phyloP scores from a whole-genome alignment of 495 filamentous ascomycete genomes.

The Rhizodiscina lignyota region DNA sequence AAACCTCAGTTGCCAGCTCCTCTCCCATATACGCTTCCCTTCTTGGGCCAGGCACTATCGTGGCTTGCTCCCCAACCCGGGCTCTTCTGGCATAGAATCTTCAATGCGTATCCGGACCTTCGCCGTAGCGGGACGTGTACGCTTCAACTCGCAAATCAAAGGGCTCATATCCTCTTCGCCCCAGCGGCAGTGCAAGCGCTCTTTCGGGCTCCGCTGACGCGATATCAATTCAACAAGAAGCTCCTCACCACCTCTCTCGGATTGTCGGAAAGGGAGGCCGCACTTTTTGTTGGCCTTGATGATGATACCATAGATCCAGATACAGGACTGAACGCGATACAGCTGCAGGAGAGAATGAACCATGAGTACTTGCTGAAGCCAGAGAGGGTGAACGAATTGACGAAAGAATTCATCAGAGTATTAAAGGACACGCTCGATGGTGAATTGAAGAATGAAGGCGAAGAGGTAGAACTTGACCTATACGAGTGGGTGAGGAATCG shows the following conservation, averaged over 20 bases:
- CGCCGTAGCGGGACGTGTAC: slow-evolving; percentile 9
- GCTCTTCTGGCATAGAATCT: slow-evolving; percentile 9
- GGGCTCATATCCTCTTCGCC: slow-evolving; percentile 11
- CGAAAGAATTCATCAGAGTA: slow-evolving; percentile 3
- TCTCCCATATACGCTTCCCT: slow-evolving; percentile 14
- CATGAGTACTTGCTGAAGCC: slow-evolving; percentile 7
- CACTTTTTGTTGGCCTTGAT: slow-evolving; percentile 1
- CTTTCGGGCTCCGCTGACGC: slow-evolving; percentile 6
- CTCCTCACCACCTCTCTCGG: slow-evolving; percentile 4
- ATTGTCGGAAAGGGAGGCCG: not conserved
- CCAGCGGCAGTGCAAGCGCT: slow-evolving; percentile 8
- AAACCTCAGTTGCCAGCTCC: slow-evolving; percentile 5
- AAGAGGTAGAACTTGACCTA: slow-evolving; percentile 9
- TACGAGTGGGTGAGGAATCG: slow-evolving; percentile 10
- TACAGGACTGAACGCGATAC: not conserved
- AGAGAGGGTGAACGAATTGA: slow-evolving; percentile 12
- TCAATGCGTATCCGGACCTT: slow-evolving; percentile 5
- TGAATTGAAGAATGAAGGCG: not conserved
- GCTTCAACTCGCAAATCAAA: slow-evolving; percentile 8
- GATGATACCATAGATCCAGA: slow-evolving; percentile 2
- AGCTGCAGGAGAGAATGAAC: slow-evolving; percentile 9
- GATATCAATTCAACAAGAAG: slow-evolving; percentile 10
- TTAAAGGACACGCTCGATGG: slow-evolving; percentile 1
- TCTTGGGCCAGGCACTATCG: slow-evolving; percentile 8
- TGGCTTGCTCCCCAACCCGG: slow-evolving; percentile 7